Evolutionary conservation across 2,329 filamentous ascomycete species (phyloP), one percentile per base, ranked within the genome.

Genomic region (Nemania sp.): DNA sequence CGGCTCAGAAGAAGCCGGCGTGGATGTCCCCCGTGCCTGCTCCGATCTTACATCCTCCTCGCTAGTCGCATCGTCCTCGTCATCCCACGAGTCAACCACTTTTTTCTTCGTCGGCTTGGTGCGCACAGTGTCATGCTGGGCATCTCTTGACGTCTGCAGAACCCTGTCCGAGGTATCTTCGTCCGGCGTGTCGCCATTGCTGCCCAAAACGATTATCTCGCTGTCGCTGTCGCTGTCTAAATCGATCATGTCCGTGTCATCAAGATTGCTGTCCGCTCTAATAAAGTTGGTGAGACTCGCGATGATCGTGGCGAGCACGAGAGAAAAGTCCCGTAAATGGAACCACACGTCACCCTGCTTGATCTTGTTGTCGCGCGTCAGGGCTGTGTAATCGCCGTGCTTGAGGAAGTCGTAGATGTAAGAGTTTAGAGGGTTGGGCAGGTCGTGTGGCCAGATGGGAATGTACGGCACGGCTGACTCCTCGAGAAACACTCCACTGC

Each of bases 381-480:
- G 72, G 0, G 83, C 79, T 1, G 75, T 66, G 19, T 85, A 68
- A 64, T 86, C 82, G 3, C 88, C 88, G 62, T 92, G 85, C 69
- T 84, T 88, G 77, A 83, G 91, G 70, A 91, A 93, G 68, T 92
- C 87, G 55, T 86, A 83, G 0, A 92, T 72, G 64, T 89, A 89
- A 0, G 84, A 83, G 60, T 90, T 90, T 55, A 84, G 75, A 0
- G 80, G 80, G 11, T 70, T 66, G 7, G 52, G 45, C 2, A 77
- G 75, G 48, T 86, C 81, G 22, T 83, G 73, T 0, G 82, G 81
- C 61, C 80, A 80, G 9, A 90, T 71, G 5, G 78, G 77, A 4
- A 91, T 77, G 65, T 88, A 82, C 0, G 89, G 89, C 20, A 93
- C 82, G 1, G 87, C 84, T 0, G 86, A 80, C 64, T 89, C 81